Evolutionary conservation across 345 rosid genomes (phyloP).

Genomic region (Pugionium dolabratum): DNA sequence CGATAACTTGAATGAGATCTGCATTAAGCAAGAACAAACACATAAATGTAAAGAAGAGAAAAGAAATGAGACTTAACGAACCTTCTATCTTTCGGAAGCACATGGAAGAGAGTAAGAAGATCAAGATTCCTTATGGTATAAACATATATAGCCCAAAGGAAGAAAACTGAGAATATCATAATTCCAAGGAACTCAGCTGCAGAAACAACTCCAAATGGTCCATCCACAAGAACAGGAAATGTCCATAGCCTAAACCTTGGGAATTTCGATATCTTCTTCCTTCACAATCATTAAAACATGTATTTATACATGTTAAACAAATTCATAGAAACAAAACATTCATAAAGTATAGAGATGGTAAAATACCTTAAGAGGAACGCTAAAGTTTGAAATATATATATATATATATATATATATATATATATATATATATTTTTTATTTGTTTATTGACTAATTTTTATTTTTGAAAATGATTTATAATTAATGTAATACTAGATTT

Average conservation of each 20-base stretch:
- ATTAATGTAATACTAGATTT: too few species aligned
- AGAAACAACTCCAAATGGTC: constrained; percentile 90
- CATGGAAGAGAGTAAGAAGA: constrained; percentile 36
- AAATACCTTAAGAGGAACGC: too few species aligned
- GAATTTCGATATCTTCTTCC: constrained; percentile 51
- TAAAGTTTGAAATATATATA: too few species aligned
- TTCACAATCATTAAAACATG: constrained; percentile 24
- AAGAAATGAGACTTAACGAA: constrained; percentile 28
- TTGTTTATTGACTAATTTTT: too few species aligned
- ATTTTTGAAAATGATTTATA: too few species aligned
- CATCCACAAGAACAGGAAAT: constrained; percentile 79
- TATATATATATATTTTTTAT: too few species aligned
- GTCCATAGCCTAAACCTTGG: constrained; percentile 83
- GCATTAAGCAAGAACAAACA: too few species aligned
- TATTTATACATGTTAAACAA: not conserved
- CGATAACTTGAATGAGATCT: constrained; percentile 7
- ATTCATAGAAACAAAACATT: too few species aligned
- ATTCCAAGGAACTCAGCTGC: constrained; percentile 93
- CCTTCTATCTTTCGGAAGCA: constrained; percentile 46
- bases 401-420: too few species aligned
- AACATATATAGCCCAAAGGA: constrained; percentile 65
- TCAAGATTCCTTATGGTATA: constrained; percentile 59
- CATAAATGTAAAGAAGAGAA: not conserved
- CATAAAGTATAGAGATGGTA: too few species aligned
- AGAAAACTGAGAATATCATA: constrained; percentile 54